Percentiles rank a stretch among this genome's conserved stretches.
Conservation (phyloP, 352 stramenopile genomes). For the Pseudoperonospora humuli region DNA sequence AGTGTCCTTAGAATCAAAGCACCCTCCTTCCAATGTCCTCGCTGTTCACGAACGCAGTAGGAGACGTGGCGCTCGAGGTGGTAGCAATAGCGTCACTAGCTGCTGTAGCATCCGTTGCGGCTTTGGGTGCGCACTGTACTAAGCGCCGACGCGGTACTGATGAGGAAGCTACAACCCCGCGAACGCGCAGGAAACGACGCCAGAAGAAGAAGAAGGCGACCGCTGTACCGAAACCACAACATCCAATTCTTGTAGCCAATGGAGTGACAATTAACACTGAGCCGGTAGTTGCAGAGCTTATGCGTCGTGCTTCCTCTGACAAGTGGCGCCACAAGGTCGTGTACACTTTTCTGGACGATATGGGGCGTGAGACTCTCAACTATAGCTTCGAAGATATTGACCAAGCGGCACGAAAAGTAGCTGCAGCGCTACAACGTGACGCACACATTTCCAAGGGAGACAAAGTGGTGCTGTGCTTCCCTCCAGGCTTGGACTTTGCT, state of each 20-base stretch:
- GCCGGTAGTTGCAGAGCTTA: conserved; percentile 40
- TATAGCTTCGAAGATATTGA: conserved; percentile 71
- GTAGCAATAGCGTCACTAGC: conserved; percentile 42
- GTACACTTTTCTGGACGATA: conserved; percentile 78
- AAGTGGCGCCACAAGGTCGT: conserved; percentile 59
- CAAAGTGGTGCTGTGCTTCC: conserved; percentile 72
- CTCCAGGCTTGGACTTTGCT: conserved; percentile 66
- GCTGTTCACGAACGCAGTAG: conserved; percentile 31
- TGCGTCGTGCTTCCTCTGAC: conserved; percentile 28
- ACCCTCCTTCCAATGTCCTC: conserved; percentile 16
- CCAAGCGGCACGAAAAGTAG: conserved; percentile 46
- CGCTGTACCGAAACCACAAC: conserved; percentile 1
- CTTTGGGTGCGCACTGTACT: conserved; percentile 22
- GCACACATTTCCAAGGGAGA: conserved; percentile 47
- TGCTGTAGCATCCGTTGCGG: conserved; percentile 29
- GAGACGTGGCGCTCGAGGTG: conserved; percentile 37
- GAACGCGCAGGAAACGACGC: conserved; percentile 29
- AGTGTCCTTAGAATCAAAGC: too few species aligned
- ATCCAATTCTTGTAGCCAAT: conserved; percentile 26
- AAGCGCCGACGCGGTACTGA: conserved; percentile 23
- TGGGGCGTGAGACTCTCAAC: conserved; percentile 52
- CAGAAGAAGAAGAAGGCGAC: conserved; percentile 10
- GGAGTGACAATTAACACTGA: conserved; percentile 27
- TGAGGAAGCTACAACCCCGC: conserved; percentile 1
- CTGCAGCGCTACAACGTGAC: conserved; percentile 47